Conservation (phyloP, 176 grass and related monocot genomes). For the Tillandsia fasciculata region DNA sequence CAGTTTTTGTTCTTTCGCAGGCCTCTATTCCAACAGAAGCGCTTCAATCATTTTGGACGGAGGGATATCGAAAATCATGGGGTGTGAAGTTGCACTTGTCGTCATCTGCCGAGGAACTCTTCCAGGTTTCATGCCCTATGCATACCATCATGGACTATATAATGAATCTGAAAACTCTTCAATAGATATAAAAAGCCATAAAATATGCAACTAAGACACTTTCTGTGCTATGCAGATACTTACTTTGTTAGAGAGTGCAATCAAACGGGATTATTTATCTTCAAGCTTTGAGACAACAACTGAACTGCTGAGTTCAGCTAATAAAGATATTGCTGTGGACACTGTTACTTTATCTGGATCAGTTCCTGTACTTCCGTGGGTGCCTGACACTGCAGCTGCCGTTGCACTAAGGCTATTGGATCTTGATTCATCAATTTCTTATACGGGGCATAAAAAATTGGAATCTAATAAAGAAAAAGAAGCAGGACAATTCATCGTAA, state of each 20-base stretch:
- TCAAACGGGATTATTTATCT: constrained; percentile 62
- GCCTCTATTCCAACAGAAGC: constrained; percentile 75
- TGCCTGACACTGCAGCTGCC: constrained; percentile 63
- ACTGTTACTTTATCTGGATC: constrained; percentile 30
- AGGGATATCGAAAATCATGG: constrained; percentile 84
- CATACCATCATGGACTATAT: background rate
- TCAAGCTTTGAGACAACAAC: constrained; percentile 63
- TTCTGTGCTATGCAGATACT: constrained; percentile 43
- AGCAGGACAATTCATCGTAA: constrained; percentile 51
- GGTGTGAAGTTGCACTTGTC: constrained; percentile 55
- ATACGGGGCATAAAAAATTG: constrained; percentile 37
- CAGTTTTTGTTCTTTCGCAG: constrained; percentile 31
- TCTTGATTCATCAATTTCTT: constrained; percentile 65
- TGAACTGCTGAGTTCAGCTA: constrained; percentile 54
- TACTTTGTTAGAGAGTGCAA: constrained; percentile 70
- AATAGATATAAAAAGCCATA: background rate
- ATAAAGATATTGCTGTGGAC: constrained; percentile 17
- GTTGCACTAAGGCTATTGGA: constrained; percentile 70
- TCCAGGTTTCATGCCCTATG: background rate
- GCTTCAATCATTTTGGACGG: constrained; percentile 55
- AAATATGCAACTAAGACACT: background rate
- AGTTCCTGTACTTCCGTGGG: constrained; percentile 65
- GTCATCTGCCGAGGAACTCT: constrained; percentile 33
- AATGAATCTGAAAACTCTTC: background rate
- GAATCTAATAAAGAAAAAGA: constrained; percentile 47